Conservation (phyloP, 2,329 filamentous ascomycete species). For the Diaporthe nobilis region DNA sequence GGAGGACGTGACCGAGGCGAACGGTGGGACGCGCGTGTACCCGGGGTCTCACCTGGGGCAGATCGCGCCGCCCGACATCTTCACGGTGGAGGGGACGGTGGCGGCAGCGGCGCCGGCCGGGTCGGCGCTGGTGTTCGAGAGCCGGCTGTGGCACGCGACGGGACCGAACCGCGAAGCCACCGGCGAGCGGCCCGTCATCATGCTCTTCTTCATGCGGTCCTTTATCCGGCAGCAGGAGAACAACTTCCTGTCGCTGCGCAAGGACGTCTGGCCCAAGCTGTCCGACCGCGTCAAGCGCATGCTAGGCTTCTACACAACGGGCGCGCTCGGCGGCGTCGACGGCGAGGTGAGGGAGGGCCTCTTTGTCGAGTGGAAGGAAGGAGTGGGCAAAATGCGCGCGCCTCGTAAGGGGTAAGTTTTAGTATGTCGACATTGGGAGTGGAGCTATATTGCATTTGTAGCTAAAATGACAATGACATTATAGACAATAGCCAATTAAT, state of each 20-base stretch:
- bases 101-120: slow-evolving; percentile 48
- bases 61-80: slow-evolving; percentile 46
- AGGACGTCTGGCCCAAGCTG: slow-evolving; percentile 48
- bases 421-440: not conserved
- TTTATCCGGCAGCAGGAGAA: slow-evolving; percentile 52
- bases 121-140: slow-evolving; percentile 48
- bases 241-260: slow-evolving; percentile 48
- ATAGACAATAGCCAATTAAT: too few species aligned
- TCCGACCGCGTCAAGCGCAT: slow-evolving; percentile 46
- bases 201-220: slow-evolving; percentile 51
- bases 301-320: slow-evolving; percentile 46
- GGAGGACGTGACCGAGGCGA: slow-evolving; percentile 52
- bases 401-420: slow-evolving; percentile 1
- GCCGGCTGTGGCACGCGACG: slow-evolving; percentile 50
- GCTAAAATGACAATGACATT: not conserved
- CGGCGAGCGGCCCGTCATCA: slow-evolving; percentile 47
- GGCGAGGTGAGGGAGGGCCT: slow-evolving; percentile 45
- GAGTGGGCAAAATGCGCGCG: slow-evolving; percentile 37
- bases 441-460: not conserved
- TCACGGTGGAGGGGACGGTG: slow-evolving; percentile 45
- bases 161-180: slow-evolving; percentile 45
- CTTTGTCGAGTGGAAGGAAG: slow-evolving; percentile 43
- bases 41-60: slow-evolving; percentile 45
- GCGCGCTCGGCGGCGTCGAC: slow-evolving; percentile 46
- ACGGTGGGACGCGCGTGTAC: slow-evolving; percentile 49